Evolutionary conservation across 345 rosid species (phyloP).

Genomic region (Rhizophora apiculata): DNA sequence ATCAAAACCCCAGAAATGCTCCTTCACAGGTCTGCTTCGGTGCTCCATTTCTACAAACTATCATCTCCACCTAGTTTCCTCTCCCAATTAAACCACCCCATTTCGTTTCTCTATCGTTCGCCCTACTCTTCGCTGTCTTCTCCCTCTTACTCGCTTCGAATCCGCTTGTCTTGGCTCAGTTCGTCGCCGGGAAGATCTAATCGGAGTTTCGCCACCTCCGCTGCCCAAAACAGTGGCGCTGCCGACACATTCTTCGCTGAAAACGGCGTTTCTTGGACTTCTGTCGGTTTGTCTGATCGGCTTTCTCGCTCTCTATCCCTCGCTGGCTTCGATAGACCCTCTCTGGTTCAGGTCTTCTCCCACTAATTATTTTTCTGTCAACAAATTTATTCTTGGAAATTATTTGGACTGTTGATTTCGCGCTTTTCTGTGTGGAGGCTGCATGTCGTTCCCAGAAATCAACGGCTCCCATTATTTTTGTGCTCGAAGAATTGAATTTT

Average conservation of each 20-base stretch:
- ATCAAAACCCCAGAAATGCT: conserved; percentile 26
- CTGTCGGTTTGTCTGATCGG: conserved; percentile 69
- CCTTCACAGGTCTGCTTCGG: conserved; percentile 44
- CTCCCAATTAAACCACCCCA: conserved; percentile 38
- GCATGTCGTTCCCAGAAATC: background rate
- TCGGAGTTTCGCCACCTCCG: conserved; percentile 32
- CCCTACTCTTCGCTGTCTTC: conserved; percentile 20
- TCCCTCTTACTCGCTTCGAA: conserved; percentile 12
- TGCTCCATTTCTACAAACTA: conserved; percentile 36
- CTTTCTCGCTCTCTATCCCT: conserved; percentile 55
- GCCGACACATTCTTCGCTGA: conserved; percentile 50
- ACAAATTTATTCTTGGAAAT: too few relatives aligned
- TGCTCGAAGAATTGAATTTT: background rate
- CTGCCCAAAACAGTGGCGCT: conserved; percentile 19
- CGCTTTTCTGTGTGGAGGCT: too few relatives aligned
- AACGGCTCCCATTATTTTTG: background rate
- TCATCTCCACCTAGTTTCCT: conserved; percentile 40
- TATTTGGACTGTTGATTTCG: too few relatives aligned
- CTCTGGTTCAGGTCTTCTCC: conserved; percentile 64
- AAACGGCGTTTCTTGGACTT: conserved; percentile 67
- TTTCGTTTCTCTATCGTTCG: conserved; percentile 26
- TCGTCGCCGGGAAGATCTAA: conserved; percentile 24
- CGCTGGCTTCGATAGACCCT: conserved; percentile 73
- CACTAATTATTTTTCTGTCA: too few relatives aligned
- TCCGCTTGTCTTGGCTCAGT: conserved; percentile 33